phyloP scores from a whole-genome alignment of 495 filamentous ascomycete genomes.

The Aspergillus affinis region DNA sequence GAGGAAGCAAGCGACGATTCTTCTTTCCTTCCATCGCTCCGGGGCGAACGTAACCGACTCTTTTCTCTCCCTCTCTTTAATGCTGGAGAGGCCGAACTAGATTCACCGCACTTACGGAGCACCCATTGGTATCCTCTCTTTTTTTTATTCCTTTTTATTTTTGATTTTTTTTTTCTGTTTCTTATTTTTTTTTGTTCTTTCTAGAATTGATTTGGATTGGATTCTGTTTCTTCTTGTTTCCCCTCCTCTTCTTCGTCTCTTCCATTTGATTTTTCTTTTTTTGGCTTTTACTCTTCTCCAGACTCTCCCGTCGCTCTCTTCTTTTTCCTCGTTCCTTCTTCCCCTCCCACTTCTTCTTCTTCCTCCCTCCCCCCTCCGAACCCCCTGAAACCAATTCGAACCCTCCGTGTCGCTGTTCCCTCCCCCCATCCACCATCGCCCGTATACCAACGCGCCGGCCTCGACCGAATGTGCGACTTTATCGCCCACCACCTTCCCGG shows the following conservation, averaged over 20 bases:
- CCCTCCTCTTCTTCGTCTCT: neutral
- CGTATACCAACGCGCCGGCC: conserved; percentile 28
- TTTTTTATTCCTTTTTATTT: too few relatives aligned
- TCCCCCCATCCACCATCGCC: conserved; percentile 26
- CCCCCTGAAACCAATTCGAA: conserved; percentile 17
- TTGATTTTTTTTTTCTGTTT: neutral
- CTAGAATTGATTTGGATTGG: neutral
- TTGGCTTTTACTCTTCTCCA: conserved; percentile 6
- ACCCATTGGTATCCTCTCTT: too few relatives aligned
- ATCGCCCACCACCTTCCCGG: conserved; percentile 24
- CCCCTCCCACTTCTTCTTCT: conserved; percentile 9
- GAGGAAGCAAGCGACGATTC: too few relatives aligned
- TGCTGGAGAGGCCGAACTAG: neutral
- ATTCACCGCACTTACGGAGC: neutral
- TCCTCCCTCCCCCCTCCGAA: neutral
- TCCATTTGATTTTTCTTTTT: neutral
- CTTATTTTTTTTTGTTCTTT: neutral
- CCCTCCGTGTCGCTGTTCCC: conserved; percentile 20
- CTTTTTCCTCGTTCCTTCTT: conserved; percentile 20
- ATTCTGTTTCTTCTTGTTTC: neutral
- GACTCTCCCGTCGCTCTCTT: conserved; percentile 6
- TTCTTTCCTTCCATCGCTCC: neutral
- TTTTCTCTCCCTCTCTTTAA: too few relatives aligned
- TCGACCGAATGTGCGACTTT: conserved; percentile 39
- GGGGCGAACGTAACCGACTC: too few relatives aligned